These are phyloP conservation scores for Phyllosticta citribraziliensis DNA, from an alignment of 2,329 filamentous ascomycete genomes.

Conservation along the genomic window DNA sequence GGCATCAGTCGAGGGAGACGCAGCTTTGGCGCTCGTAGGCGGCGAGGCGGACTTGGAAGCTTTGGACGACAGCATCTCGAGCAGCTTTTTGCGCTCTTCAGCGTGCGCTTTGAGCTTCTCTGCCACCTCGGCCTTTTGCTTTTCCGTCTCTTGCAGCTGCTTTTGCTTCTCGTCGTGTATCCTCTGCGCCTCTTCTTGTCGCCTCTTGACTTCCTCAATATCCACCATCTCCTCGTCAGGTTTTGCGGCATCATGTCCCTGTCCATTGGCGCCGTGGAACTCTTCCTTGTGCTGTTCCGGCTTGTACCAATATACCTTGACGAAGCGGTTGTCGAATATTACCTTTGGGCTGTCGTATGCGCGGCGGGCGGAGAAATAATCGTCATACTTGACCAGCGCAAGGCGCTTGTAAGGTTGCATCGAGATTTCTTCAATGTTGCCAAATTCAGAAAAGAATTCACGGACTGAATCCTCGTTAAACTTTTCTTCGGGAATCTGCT, in stretches of 20 bases:
- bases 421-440: conserved; percentile 51
- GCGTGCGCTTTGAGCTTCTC: conserved; percentile 53
- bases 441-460: conserved; percentile 64
- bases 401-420: conserved; percentile 58
- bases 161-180: conserved; percentile 55
- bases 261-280: conserved; percentile 6
- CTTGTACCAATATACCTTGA: conserved; percentile 73
- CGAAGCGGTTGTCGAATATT: conserved; percentile 77
- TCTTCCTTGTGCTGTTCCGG: conserved; percentile 22
- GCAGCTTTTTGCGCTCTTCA: conserved; percentile 53
- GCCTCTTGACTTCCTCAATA: conserved; percentile 56
- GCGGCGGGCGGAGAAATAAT: conserved; percentile 55
- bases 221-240: conserved; percentile 49
- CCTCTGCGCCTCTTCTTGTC: conserved; percentile 64
- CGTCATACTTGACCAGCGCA: conserved; percentile 60
- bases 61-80: conserved; percentile 43
- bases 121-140: conserved; percentile 54
- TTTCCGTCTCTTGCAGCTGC: conserved; percentile 54
- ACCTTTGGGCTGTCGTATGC: conserved; percentile 70
- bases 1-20: background rate
- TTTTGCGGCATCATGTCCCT: conserved; percentile 13
- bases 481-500: conserved; percentile 65
- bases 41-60: background rate
- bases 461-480: conserved; percentile 57
- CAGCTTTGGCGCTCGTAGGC: background rate